Conservation (phyloP, 108 stramenopile species). For the Tribonema minus region DNA sequence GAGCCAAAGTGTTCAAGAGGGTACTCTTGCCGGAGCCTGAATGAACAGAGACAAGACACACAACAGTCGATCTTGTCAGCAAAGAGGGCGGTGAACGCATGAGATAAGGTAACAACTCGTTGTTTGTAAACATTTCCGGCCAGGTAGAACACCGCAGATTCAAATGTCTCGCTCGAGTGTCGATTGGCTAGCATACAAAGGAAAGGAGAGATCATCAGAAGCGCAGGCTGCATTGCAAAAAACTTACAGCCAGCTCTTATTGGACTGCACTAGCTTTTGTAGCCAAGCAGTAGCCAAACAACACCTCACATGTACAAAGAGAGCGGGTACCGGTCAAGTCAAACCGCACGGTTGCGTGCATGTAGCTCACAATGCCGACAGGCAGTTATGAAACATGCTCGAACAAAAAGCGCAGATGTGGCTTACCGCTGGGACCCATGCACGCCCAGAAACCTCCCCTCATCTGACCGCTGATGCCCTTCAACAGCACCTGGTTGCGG, state of each 20-base stretch:
- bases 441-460: background rate
- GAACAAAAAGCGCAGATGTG: background rate
- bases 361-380: background rate
- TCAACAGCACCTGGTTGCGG: background rate
- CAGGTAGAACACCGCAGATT: no score
- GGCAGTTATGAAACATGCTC: no score
- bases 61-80: background rate
- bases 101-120: no score
- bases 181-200: no score
- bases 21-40: background rate
- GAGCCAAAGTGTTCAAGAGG: background rate
- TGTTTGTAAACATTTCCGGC: no score
- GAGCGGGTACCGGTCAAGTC: background rate
- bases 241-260: no score
- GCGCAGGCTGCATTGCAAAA: no score
- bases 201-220: no score
- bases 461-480: background rate
- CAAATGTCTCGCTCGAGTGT: no score
- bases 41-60: background rate
- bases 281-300: background rate
- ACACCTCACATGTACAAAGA: background rate
- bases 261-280: no score
- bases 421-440: background rate
- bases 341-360: background rate
- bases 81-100: background rate